Conservation (phyloP, 352 stramenopile species). For the Elongisporangium prolatum region DNA sequence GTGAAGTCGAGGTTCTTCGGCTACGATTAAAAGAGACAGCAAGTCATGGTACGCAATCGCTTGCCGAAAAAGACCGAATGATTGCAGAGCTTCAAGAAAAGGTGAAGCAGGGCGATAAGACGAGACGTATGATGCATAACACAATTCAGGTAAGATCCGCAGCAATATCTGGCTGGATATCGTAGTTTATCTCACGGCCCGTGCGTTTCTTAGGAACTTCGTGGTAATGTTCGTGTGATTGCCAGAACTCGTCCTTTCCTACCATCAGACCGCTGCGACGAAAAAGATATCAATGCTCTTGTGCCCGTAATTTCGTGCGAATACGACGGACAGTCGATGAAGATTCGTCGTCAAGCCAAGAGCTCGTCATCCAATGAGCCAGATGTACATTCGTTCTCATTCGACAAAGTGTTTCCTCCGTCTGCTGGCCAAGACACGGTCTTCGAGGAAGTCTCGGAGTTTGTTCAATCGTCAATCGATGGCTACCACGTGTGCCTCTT, state of each 20-base stretch:
- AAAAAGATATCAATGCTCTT: constrained; percentile 19
- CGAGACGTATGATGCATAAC: constrained; percentile 97
- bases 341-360: constrained; percentile 47
- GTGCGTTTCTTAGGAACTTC: constrained; percentile 85
- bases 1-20: constrained; percentile 65
- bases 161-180: neutral
- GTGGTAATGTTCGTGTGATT: constrained; percentile 98
- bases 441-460: constrained; percentile 96
- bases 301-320: constrained; percentile 59
- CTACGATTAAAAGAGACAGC: constrained; percentile 63
- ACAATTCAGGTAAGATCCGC: constrained; percentile 78
- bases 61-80: constrained; percentile 64
- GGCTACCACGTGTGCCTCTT: constrained; percentile 97
- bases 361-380: constrained; percentile 23
- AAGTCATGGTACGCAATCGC: constrained; percentile 50
- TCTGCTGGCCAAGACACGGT: constrained; percentile 92
- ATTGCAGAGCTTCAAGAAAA: constrained; percentile 74
- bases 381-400: constrained; percentile 87
- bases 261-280: constrained; percentile 63
- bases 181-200: constrained; percentile 3
- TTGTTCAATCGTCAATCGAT: constrained; percentile 97
- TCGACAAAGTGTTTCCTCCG: constrained; percentile 96
- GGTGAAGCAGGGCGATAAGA: constrained; percentile 70
- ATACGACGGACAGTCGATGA: constrained; percentile 66
- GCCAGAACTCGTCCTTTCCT: constrained; percentile 91